Percentiles rank a stretch among this genome's conserved stretches.
Conservation (phyloP, 1,284 basidiomycete species). For the Cutaneotrichosporon dermatis region DNA sequence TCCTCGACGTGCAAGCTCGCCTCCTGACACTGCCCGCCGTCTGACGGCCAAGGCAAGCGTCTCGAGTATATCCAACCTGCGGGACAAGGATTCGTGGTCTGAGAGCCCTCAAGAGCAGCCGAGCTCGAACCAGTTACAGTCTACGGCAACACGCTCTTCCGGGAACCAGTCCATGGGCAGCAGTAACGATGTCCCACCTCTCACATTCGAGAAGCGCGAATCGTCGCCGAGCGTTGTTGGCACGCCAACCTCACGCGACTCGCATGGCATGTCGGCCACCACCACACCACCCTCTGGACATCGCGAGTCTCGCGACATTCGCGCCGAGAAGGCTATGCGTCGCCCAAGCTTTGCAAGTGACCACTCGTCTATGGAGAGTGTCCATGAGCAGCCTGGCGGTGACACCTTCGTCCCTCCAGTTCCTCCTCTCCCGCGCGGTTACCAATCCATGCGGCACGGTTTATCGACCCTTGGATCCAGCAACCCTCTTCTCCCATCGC, state of each 20-base stretch:
- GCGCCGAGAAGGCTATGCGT: constrained; percentile 24
- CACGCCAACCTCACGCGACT: constrained; percentile 41
- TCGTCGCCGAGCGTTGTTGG: constrained; percentile 82
- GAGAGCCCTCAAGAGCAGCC: background rate
- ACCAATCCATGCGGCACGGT: constrained; percentile 56
- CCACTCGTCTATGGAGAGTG: constrained; percentile 54
- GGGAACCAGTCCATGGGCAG: constrained; percentile 5
- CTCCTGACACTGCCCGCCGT: constrained; percentile 36
- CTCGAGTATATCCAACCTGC: constrained; percentile 8
- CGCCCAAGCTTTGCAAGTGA: constrained; percentile 72
- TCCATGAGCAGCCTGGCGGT: constrained; percentile 39
- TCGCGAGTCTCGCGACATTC: constrained; percentile 1
- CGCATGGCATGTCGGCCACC: constrained; percentile 53
- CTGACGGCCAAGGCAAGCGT: constrained; percentile 9
- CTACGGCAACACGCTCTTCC: background rate
- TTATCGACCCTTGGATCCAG: constrained; percentile 17
- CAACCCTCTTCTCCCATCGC: constrained; percentile 7
- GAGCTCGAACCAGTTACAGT: background rate
- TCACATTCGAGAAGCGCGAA: constrained; percentile 60
- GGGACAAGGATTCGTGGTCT: constrained; percentile 21
- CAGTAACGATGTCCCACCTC: constrained; percentile 13
- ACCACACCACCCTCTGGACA: constrained; percentile 56
- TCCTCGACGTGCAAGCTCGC: constrained; percentile 52
- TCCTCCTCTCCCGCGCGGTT: constrained; percentile 91
- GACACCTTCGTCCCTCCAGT: constrained; percentile 75